Evolutionary conservation across 148 eudicot species (phyloP).

Genomic region (Rhododendron molle): DNA sequence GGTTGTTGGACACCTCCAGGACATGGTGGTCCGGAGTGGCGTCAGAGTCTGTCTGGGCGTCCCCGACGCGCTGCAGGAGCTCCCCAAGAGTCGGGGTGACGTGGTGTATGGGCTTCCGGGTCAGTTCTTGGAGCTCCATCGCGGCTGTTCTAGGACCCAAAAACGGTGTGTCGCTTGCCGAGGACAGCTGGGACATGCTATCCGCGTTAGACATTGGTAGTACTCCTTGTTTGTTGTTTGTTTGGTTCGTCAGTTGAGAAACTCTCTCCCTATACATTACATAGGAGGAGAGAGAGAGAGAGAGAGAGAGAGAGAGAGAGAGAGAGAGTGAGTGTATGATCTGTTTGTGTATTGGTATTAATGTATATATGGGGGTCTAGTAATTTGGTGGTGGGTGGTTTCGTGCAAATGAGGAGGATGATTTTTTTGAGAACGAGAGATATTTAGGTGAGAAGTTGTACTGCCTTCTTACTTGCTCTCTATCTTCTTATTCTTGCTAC

Average conservation of each 20-base stretch:
- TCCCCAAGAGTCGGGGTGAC: conserved; percentile 55
- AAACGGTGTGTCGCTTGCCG: conserved; percentile 36
- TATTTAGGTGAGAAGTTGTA: conserved; percentile 28
- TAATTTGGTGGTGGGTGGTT: conserved; percentile 5
- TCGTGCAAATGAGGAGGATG: conserved; percentile 21
- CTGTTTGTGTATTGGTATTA: neutral
- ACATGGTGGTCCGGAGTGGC: conserved; percentile 25
- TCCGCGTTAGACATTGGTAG: conserved; percentile 6
- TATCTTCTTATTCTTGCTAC: neutral
- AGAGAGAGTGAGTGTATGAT: neutral
- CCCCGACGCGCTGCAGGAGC: conserved; percentile 52
- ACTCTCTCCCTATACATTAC: neutral
- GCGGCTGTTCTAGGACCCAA: conserved; percentile 40
- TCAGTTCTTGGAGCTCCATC: conserved; percentile 45
- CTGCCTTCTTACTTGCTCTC: conserved; percentile 18
- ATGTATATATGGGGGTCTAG: neutral
- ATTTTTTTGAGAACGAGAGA: neutral
- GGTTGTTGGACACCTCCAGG: conserved; percentile 24
- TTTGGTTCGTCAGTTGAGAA: neutral
- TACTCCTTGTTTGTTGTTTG: neutral
- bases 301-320: neutral
- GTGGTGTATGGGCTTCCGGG: conserved; percentile 30
- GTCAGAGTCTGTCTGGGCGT: conserved; percentile 15
- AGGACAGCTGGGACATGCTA: conserved; percentile 12
- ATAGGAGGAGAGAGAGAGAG: neutral